Conservation (phyloP, 331 rosid species). For the Rhamnella rubrinervis region DNA sequence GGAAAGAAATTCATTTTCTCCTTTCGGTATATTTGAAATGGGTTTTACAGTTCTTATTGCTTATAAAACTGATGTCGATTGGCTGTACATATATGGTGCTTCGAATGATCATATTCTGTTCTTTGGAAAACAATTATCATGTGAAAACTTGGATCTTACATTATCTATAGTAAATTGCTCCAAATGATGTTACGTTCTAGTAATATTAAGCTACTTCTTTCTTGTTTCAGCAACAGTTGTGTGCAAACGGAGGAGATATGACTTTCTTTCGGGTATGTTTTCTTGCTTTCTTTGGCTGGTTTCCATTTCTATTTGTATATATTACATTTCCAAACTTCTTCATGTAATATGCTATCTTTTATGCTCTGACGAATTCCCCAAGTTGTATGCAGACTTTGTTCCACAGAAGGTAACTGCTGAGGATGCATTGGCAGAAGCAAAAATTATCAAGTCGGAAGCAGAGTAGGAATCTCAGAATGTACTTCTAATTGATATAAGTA, state of each 20-base stretch:
- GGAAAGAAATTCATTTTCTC: background rate
- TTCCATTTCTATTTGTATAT: conserved; percentile 11
- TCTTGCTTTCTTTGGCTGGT: conserved; percentile 7
- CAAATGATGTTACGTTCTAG: background rate
- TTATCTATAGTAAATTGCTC: background rate
- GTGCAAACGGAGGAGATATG: conserved; percentile 57
- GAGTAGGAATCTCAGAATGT: conserved; percentile 28
- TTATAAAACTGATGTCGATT: background rate
- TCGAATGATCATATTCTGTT: no score
- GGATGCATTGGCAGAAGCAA: conserved; percentile 74
- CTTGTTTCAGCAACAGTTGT: conserved; percentile 76
- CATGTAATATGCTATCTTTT: background rate
- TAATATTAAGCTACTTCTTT: conserved; percentile 15
- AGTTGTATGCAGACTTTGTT: conserved; percentile 54
- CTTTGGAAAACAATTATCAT: no score
- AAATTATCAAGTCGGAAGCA: conserved; percentile 30
- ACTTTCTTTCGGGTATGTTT: conserved; percentile 78
- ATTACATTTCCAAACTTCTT: background rate
- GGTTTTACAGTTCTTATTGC: background rate
- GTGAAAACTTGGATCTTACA: background rate
- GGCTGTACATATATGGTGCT: background rate
- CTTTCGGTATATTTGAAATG: background rate
- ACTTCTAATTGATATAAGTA: background rate
- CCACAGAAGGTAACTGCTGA: conserved; percentile 73
- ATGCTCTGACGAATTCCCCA: conserved; percentile 10